Base-by-base conservation (phyloP, 257 asterid species). In the Penstemon davidsonii region DNA sequence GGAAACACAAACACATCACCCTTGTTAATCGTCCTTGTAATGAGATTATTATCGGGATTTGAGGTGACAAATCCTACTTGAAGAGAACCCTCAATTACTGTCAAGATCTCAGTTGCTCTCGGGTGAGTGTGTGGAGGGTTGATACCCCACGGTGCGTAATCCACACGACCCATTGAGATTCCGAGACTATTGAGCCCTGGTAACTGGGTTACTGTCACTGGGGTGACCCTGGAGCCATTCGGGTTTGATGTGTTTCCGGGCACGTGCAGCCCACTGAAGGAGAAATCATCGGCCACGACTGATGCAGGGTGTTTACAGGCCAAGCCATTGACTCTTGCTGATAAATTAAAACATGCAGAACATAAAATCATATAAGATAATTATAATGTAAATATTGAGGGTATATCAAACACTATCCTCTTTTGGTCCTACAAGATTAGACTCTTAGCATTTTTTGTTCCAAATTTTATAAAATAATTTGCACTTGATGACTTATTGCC, bases 41-140 rank as follows among this genome's bases (percentile, higher is more conserved):
- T 66, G 46, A 55, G 74, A 37, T 10, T 18, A 13, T 80, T 80
- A 6, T 41, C 73, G 3, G 81, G 81, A 45, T 76, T 80, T 0
- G 84, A 79, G 9, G 74, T 75, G 6, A 79, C 53, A 4, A 79
- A 75, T 1, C 83, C 84, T 0, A 79, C 84, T 8, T 79, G 40
- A 1, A 79, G 76, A 5, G 76, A 67, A 0, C 84, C 81, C 15
- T 79, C 72, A 2, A 76, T 12, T 4, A 79, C 81, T 0, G 72
- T 72, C 66, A 79, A 47, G 71, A 79, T 69, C 67, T 79, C 84
- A 10, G 81, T 72, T 62, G 84, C 84, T 55, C 84, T 51, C 4
- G 81, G 84, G 74, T 79, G 84, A 6, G 80, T 79, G 76, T 79
- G 84, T 3, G 83, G 83, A 5, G 83, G 80, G 75, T 75, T 79